Base-by-base conservation (phyloP, 202 grass and related monocot species). In the Setaria italica region DNA sequence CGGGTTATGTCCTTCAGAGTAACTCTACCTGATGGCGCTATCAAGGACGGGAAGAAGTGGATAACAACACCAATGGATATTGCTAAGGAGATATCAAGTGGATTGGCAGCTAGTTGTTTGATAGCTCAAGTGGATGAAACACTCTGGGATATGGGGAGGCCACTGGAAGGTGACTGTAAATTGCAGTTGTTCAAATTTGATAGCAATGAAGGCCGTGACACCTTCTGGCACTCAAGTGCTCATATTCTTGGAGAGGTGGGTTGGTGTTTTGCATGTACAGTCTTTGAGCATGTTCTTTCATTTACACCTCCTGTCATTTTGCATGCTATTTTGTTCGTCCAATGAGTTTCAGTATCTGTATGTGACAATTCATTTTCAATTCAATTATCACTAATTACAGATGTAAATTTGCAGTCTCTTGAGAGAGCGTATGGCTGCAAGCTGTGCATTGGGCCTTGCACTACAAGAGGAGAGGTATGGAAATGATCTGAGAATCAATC, bases 141-240 rank as follows among this genome's bases (percentile, higher is more conserved):
- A 74, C 90, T 99, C 7, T 99, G 97, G 97, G 97, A 99, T 76
- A 99, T 99, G 97, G 78, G 34, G 25, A 94, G 97, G 85, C 97
- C 97, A 43, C 76, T 99, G 10, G 97, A 99, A 82, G 78, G 90
- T 66, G 90, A 97, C 51, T 94, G 90, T 70, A 85, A 97, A 57
- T 54, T 99, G 53, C 95, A 96, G 71, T 76, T 99, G 76, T 99
- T 99, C 74, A 97, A 99, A 75, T 97, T 97, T 63, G 94, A 99
- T 56, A 92, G 84, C 79, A 69, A 89, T 81, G 97, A 99, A 92
- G 97, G 97, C 1, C 94, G 97, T 21, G 97, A 96, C 60, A 99
- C 97, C 39, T 96, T 96, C 80, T 99, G 97, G 94, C 97, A 99
- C 84, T 99, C 97, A 2, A 99, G 97, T 87, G 97, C 97, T 87